Conservation (phyloP, 2,329 filamentous ascomycete species). For the Onygenales sp. region DNA sequence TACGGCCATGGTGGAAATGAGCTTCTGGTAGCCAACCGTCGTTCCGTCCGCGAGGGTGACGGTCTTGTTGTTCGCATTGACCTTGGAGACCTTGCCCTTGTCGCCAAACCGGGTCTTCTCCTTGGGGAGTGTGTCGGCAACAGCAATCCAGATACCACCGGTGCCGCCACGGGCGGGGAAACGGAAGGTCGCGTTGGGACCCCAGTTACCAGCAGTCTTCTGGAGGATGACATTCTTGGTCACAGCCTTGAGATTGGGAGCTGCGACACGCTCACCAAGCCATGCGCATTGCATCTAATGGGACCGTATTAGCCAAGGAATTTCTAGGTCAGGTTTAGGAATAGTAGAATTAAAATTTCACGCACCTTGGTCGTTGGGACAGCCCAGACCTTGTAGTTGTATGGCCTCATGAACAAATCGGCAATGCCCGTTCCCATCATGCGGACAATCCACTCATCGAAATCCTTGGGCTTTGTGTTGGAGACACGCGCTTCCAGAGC, state of each 20-base stretch:
- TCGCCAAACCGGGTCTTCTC: slow-evolving; percentile 88
- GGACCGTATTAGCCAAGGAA: background rate
- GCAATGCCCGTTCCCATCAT: slow-evolving; percentile 85
- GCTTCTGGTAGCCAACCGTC: slow-evolving; percentile 81
- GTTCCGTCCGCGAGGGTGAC: slow-evolving; percentile 77
- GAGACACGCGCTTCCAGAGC: slow-evolving; percentile 60
- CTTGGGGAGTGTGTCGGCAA: slow-evolving; percentile 83
- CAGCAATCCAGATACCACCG: slow-evolving; percentile 97
- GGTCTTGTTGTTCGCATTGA: slow-evolving; percentile 76
- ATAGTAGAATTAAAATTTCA: background rate
- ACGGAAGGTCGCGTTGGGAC: slow-evolving; percentile 94
- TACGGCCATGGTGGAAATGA: slow-evolving; percentile 93
- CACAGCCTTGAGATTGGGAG: slow-evolving; percentile 87
- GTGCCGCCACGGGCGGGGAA: slow-evolving; percentile 95
- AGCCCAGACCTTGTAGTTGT: slow-evolving; percentile 99
- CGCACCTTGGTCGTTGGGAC: slow-evolving; percentile 91
- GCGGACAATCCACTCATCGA: slow-evolving; percentile 96
- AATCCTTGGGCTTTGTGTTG: slow-evolving; percentile 91
- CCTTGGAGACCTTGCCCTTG: slow-evolving; percentile 71
- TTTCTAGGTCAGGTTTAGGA: background rate
- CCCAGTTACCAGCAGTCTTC: slow-evolving; percentile 96
- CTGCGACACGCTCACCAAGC: slow-evolving; percentile 97
- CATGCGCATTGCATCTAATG: slow-evolving; percentile 93
- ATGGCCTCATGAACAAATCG: slow-evolving; percentile 96
- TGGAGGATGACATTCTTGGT: slow-evolving; percentile 91